Conservation (phyloP, 2,329 filamentous ascomycete genomes). For the Claviceps capensis region DNA sequence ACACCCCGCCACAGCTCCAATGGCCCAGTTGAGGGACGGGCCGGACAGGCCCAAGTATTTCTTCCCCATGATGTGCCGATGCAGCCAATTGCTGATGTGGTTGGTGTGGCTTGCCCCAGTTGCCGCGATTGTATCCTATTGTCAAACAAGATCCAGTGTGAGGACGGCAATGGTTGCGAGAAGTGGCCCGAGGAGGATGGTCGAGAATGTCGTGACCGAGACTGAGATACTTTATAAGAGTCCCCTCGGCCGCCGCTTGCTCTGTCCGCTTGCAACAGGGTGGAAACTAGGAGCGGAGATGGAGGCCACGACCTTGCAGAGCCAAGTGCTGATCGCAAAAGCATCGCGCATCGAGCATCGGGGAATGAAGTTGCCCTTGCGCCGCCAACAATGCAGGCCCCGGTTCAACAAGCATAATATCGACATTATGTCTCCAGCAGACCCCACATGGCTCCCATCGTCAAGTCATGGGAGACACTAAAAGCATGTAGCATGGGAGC, state of each 20-base stretch:
- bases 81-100: neutral
- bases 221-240: too few species aligned
- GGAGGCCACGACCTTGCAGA: neutral
- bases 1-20: slow-evolving; percentile 57
- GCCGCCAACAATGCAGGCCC: neutral
- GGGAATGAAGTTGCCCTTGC: neutral
- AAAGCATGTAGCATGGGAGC: neutral
- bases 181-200: too few species aligned
- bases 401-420: neutral
- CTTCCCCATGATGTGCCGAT: slow-evolving; percentile 14
- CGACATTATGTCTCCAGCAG: neutral
- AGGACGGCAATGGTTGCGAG: too few species aligned
- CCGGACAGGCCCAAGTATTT: slow-evolving; percentile 54
- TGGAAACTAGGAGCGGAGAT: neutral
- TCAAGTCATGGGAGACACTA: neutral
- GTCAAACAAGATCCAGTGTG: too few species aligned
- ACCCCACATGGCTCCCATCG: slow-evolving; percentile 1
- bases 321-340: neutral
- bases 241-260: too few species aligned
- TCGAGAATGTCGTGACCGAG: too few species aligned
- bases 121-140: neutral
- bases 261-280: neutral
- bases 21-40: slow-evolving; percentile 50
- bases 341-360: neutral
- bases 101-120: neutral